Evolutionary conservation across 106 monocot species (phyloP), one percentile per base, ranked within the genome.

Genomic region (Xerophyta viscosa): DNA sequence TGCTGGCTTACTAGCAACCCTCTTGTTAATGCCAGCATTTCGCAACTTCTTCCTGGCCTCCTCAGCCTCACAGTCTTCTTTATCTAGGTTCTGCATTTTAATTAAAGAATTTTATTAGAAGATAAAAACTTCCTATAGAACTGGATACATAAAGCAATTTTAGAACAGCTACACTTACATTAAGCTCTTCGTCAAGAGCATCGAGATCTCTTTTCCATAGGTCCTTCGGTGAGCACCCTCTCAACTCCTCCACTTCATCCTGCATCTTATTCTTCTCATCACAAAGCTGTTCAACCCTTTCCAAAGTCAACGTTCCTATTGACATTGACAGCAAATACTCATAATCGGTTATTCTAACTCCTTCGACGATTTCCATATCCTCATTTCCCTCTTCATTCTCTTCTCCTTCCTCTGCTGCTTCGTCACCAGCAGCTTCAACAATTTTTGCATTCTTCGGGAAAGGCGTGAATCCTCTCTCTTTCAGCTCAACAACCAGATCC

Each of bases 131-230:
- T 11, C 33, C 11, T 36, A 11, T 6, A 36, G 11, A 36, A 6
- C 11, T 6, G 33, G 33, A 36, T 36, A 11, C 33, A 36, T n/a
- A n/a, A n/a, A n/a, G n/a, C n/a, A 36, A 2, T 23, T 37, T 28
- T 9, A 23, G 15, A 23, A 22, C 1, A 59, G 4, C 15, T 17
- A 13, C 20, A 43, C 71, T 66, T 58, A 84, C 91, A 55, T 85
- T 75, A 3, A 81, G 61, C 45, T 78, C 68, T 12, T 42, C 60
- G 31, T 82, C 94, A 15, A 96, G 48, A 9, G 84, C 77, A 62
- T 89, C 84, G 27, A 96, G 84, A 59, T 96, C 94, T 58, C 62
- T 81, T 46, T 51, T 19, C 94, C 94, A 96, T 18, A 96, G 62
- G 23, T 78, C 59, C 20, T 41, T 81, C 0, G 62, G 69, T 0